Base-by-base conservation (phyloP, 2,329 filamentous ascomycete species). In the Pseudogymnoascus sp. region DNA sequence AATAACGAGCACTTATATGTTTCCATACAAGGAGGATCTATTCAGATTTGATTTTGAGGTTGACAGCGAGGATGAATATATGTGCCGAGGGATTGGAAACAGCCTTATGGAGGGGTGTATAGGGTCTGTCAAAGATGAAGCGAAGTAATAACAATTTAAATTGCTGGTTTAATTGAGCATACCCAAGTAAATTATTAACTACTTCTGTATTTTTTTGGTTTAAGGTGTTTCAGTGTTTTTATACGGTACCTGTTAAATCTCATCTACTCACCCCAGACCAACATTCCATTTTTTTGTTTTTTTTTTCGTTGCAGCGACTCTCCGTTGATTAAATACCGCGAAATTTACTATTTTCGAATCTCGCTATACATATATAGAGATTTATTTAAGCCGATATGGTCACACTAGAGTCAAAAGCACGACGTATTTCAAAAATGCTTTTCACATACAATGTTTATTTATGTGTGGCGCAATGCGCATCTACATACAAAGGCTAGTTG, bases 1-100 rank as follows among this genome's bases (percentile, higher is more conserved):
- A 22, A 60, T 66, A 14, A 65, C 61, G 28, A 62, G 57, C 47
- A 62, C 58, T 11, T 67, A 66, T 61, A 50, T 67, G 20, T 61
- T 62, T 58, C 65, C 65, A 6, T 64, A 54, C 12, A 66, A 64
- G 30, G 65, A 67, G 25, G 63, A 66, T 38, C 22, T 67, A n/a
- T 50, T 65, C 14, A 50, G 63, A 54, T 67, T 66, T 58, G 65
- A 67, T 57, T 65, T 67, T 41, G 64, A 66, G 59, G 62, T 67
- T 58, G 59, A 62, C 12, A 38, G 28, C 6, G 65, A 64, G 25
- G 65, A 67, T 58, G 64, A 66, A 60, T 43, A 39, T 16, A 62
- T 66, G 60, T 63, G 22, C 32, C 8, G 18, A n/a, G 18, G 39
- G 12, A 43, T 43, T 43, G 20, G 39, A 6, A 25, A 43, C 14